A percentile compares a stretch with the other conserved stretches of the same genome.
These are phyloP conservation scores for Neonectria magnoliae DNA, from an alignment of 2,329 filamentous ascomycete species.

Conservation along the genomic window DNA sequence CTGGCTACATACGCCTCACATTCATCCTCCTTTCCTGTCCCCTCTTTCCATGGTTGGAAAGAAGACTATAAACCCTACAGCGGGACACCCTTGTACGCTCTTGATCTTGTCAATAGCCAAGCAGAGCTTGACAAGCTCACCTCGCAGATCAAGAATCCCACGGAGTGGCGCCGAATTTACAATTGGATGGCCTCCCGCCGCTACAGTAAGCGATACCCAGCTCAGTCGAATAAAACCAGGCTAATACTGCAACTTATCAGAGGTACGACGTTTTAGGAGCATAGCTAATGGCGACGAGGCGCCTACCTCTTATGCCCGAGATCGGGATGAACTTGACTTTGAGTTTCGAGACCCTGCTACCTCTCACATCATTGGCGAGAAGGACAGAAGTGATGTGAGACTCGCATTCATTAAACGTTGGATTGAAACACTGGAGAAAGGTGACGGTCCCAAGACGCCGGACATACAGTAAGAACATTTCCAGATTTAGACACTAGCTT, in stretches of 20 bases:
- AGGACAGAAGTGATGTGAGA: neutral
- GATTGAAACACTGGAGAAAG: neutral
- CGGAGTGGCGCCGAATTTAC: neutral
- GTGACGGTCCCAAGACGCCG: neutral
- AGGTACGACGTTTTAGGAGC: neutral
- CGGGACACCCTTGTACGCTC: neutral
- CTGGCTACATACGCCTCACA: neutral
- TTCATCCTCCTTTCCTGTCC: neutral
- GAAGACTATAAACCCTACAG: neutral
- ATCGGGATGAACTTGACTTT: conserved; percentile 20
- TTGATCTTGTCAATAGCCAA: conserved; percentile 15
- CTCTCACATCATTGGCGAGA: neutral
- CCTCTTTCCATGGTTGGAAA: neutral
- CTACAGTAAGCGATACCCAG: neutral
- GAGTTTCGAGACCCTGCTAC: conserved; percentile 5
- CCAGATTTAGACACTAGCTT: neutral
- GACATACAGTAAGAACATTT: neutral
- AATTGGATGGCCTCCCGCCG: neutral
- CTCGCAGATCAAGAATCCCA: neutral
- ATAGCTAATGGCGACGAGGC: neutral
- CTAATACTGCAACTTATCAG: neutral
- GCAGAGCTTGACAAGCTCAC: conserved; percentile 13
- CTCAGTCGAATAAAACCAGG: neutral
- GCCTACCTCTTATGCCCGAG: neutral
- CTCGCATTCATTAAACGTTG: neutral